Evolutionary conservation across 208 protist species (phyloP), one percentile per base, ranked within the genome.

Genomic region (Cochliopodium minus): DNA sequence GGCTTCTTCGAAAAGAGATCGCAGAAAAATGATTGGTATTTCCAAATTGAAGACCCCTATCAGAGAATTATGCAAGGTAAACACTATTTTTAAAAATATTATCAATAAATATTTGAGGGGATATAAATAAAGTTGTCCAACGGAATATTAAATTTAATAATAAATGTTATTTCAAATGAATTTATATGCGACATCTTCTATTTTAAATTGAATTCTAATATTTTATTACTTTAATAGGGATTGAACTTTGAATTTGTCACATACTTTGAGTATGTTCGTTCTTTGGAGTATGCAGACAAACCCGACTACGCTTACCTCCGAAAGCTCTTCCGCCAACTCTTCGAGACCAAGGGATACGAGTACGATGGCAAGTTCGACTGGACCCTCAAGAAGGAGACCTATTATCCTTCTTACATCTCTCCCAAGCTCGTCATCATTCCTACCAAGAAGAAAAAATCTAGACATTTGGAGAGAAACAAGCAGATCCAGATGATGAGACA

Each of bases 301-400:
- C 96, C 96, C 22, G 93, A 99, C 71, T 99, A 99, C 76, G 70
- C 72, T 13, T 98, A 96, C 66, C 73, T 97, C 38, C 73, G 90
- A 47, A 95, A 96, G 59, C 69, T 98, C 29, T 94, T 98, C 76
- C 71, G 91, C 7, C 87, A 97, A 55, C 74, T 98, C n/a, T 98
- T 97, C 66, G 74, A 95, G 20, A 79, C 84, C 38, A 82, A 97
- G 66, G 87, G 90, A 5, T 98, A 83, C 70, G 77, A 86, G 57
- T 90, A 93, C 52, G 95, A 99, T 77, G 95, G 92, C 69, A 74
- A 93, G 35, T 99, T 92, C 71, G 95, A 99, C 73, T 99, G 95
- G 94, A 94, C 80, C 6, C 65, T 80, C 25, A 55, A 55, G 15
- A 25, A 34, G 2, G 25, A n/a, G 11, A 51, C n/a, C n/a, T n/a